Conservation (phyloP, 495 filamentous ascomycete genomes). For the Tetracladium marchalianum region DNA sequence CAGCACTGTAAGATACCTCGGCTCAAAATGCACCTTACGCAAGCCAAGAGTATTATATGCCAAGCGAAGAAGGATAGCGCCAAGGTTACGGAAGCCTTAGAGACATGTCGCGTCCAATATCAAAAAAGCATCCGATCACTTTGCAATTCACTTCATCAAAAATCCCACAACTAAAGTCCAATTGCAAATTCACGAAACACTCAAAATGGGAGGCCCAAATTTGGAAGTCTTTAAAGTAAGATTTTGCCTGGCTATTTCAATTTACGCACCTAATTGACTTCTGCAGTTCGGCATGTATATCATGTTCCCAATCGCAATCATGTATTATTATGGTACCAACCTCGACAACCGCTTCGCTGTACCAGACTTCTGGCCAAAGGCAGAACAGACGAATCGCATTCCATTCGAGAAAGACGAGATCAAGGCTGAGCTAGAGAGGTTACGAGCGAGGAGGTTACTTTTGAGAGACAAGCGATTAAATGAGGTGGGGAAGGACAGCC, state of each 20-base stretch:
- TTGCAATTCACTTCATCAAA: too few relatives aligned
- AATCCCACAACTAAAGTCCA: too few relatives aligned
- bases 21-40: too few relatives aligned
- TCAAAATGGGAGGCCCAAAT: constrained; percentile 72
- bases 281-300: constrained; percentile 91
- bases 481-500: constrained; percentile 30
- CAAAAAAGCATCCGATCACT: too few relatives aligned
- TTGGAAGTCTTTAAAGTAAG: constrained; percentile 92
- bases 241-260: background rate
- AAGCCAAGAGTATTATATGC: too few relatives aligned
- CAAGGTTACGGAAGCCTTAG: too few relatives aligned
- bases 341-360: constrained; percentile 85
- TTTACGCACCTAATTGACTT: constrained; percentile 5
- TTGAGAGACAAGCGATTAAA: constrained; percentile 49
- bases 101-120: too few relatives aligned
- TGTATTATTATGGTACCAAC: constrained; percentile 99
- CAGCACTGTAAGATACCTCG: too few relatives aligned
- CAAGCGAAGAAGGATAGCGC: too few relatives aligned
- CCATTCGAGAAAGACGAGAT: constrained; percentile 88
- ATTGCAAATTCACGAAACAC: background rate
- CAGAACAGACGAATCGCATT: constrained; percentile 77
- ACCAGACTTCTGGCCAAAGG: constrained; percentile 87
- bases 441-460: constrained; percentile 52
- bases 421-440: constrained; percentile 58
- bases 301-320: constrained; percentile 95